Evolutionary conservation across 176 grass and related monocot species (phyloP).

Genomic region (Calamus simplicifolius): DNA sequence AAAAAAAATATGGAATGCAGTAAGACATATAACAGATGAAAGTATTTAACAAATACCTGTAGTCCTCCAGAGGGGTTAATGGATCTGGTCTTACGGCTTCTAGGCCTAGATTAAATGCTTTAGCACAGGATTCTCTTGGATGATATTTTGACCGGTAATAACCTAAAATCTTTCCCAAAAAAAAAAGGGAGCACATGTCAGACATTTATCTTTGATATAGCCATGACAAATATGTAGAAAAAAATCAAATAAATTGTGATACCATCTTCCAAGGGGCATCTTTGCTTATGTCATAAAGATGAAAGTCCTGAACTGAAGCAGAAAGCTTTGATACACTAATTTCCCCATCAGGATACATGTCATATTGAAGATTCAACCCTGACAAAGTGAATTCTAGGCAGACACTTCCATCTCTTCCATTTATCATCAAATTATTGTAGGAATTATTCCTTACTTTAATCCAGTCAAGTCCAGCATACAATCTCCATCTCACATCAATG

Average conservation of each 20-base stretch:
- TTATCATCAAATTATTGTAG: conserved; percentile 12
- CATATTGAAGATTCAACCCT: conserved; percentile 62
- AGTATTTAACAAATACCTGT: conserved; percentile 45
- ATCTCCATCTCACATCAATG: conserved; percentile 74
- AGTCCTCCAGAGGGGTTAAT: conserved; percentile 79
- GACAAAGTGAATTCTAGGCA: conserved; percentile 59
- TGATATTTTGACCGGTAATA: conserved; percentile 74
- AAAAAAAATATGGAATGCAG: too few species aligned
- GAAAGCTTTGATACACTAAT: conserved; percentile 66
- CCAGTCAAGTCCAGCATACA: conserved; percentile 84
- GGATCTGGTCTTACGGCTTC: conserved; percentile 86
- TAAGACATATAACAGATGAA: background rate
- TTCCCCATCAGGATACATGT: conserved; percentile 86
- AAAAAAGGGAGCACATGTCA: conserved; percentile 14
- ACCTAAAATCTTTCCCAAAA: conserved; percentile 67
- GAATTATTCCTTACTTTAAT: conserved; percentile 33
- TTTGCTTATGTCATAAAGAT: conserved; percentile 70
- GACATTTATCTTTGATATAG: too few species aligned
- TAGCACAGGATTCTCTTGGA: conserved; percentile 79
- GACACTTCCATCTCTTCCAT: conserved; percentile 54
- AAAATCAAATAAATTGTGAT: conserved; percentile 13
- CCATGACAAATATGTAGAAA: too few species aligned
- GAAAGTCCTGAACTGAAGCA: conserved; percentile 50
- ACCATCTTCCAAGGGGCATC: conserved; percentile 97
- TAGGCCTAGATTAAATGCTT: conserved; percentile 72